Evolutionary conservation across 2,329 filamentous ascomycete genomes (phyloP).

Genomic region (Ophiostoma ulmi): DNA sequence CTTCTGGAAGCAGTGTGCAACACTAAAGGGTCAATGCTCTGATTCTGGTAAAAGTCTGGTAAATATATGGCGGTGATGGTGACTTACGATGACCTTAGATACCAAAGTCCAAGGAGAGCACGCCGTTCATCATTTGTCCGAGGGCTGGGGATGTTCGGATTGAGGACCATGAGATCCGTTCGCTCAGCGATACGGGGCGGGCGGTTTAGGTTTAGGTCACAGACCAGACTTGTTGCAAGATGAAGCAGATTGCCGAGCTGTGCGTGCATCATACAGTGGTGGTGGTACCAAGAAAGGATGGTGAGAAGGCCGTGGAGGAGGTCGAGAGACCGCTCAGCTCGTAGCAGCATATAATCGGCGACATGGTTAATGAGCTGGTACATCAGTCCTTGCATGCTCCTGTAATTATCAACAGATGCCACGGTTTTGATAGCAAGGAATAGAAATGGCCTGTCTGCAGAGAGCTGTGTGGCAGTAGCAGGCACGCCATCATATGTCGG

Average conservation of each 20-base stretch:
- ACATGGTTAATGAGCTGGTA: constrained; percentile 44
- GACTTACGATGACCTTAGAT: constrained; percentile 42
- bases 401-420: constrained; percentile 43
- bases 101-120: constrained; percentile 51
- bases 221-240: constrained; percentile 44
- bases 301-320: constrained; percentile 47
- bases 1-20: constrained; percentile 41
- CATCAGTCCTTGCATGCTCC: constrained; percentile 48
- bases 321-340: constrained; percentile 47
- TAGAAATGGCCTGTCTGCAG: constrained; percentile 42
- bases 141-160: constrained; percentile 36
- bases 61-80: not conserved
- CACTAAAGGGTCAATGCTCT: constrained; percentile 7
- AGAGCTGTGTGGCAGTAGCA: constrained; percentile 36
- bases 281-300: constrained; percentile 49
- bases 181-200: constrained; percentile 40
- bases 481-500: constrained; percentile 28
- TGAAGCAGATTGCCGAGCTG: constrained; percentile 49
- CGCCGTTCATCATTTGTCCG: constrained; percentile 50
- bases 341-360: constrained; percentile 46
- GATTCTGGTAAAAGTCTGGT: not conserved
- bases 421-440: constrained; percentile 49
- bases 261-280: constrained; percentile 50
- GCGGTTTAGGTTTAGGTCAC: constrained; percentile 45
- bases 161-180: constrained; percentile 40